Evolutionary conservation across 1,284 basidiomycete species (phyloP), one percentile per base, ranked within the genome.

Genomic region (Cryptococcus floricola): DNA sequence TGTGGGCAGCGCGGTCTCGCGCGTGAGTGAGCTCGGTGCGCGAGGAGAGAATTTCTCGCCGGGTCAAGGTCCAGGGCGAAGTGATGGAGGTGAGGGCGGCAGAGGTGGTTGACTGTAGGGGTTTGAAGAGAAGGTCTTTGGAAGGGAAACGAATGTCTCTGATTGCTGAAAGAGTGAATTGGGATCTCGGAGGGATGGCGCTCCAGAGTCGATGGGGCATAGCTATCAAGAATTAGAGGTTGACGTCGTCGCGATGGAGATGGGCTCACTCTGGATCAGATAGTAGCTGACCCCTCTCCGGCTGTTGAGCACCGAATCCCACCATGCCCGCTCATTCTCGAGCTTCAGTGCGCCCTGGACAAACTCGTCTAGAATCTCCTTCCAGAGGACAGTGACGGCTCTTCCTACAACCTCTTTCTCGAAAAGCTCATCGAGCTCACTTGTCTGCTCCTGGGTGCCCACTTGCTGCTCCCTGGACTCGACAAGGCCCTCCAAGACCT

Each of bases 341-440:
- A 77, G 61, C 39, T 61, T 43, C 27, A 73, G 45, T 0, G 75
- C 71, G 9, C 58, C 60, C 13, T 72, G 61, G 12, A 77, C 60
- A 18, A 75, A 62, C 18, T 57, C 59, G 58, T 75, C 60, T 57
- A 76, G 56, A 4, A 71, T 63, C 54, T 77, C 71, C 34, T 70
- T 69, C 75, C 76, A 77, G 23, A 76, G 60, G 34, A 76, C 64
- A 10, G 69, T 73, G 34, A 74, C 69, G n/a, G 71, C 69, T 42
- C 75, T 54, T 16, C 69, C 70, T 27, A 77, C 54, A 41, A 77
- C 66, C 55, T 76, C 74, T 0, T 61, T 62, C 58, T 74, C 69
- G 13, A 72, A 59, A 0, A 69, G 62, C 27, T 55, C 50, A 56
- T 75, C 72, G 16, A 71, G 53, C 51, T 64, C 63, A 31, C n/a